Percentiles rank a stretch among this genome's conserved stretches.
Evolutionary conservation across 192 early-diverging fungal species (phyloP).

Genomic region (Coemansia sp.): DNA sequence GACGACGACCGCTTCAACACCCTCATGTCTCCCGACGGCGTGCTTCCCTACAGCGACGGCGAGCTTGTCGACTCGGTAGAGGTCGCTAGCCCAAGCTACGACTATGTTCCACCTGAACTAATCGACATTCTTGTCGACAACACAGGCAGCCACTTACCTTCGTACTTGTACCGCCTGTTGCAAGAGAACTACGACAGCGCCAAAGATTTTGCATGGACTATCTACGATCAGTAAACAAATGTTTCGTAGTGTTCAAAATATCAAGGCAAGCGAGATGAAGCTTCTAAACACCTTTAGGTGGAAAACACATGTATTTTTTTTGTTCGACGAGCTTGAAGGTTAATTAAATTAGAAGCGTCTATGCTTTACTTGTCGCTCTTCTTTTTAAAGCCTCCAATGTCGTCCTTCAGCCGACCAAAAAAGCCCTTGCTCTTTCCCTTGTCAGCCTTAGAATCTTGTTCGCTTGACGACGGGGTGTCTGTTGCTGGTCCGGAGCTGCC

Average conservation of each 20-base stretch:
- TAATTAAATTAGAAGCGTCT: not conserved
- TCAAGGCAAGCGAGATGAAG: not conserved
- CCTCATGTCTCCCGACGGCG: slow-evolving; percentile 74
- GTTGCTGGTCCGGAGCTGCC: not conserved
- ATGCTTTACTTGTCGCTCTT: slow-evolving; percentile 27
- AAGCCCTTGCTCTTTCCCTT: slow-evolving; percentile 44
- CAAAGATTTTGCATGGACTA: slow-evolving; percentile 46
- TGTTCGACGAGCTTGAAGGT: too few species aligned
- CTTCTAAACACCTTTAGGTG: too few species aligned
- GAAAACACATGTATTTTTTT: slow-evolving; percentile 1
- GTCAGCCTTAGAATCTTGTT: not conserved
- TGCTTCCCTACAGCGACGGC: slow-evolving; percentile 81
- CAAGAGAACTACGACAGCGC: slow-evolving; percentile 60
- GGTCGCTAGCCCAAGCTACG: slow-evolving; percentile 85
- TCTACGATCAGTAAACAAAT: slow-evolving; percentile 31
- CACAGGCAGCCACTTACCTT: slow-evolving; percentile 75
- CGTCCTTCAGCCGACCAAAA: slow-evolving; percentile 60
- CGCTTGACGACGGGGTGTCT: not conserved
- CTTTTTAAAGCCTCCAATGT: slow-evolving; percentile 61
- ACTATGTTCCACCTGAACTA: slow-evolving; percentile 91
- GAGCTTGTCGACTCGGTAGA: slow-evolving; percentile 78
- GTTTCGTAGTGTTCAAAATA: not conserved
- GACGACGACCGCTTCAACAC: slow-evolving; percentile 85
- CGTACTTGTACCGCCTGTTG: slow-evolving; percentile 80
- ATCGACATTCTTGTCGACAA: slow-evolving; percentile 91